Conservation (phyloP, 768 basidiomycete genomes). For the Russula griseocarnosa region DNA sequence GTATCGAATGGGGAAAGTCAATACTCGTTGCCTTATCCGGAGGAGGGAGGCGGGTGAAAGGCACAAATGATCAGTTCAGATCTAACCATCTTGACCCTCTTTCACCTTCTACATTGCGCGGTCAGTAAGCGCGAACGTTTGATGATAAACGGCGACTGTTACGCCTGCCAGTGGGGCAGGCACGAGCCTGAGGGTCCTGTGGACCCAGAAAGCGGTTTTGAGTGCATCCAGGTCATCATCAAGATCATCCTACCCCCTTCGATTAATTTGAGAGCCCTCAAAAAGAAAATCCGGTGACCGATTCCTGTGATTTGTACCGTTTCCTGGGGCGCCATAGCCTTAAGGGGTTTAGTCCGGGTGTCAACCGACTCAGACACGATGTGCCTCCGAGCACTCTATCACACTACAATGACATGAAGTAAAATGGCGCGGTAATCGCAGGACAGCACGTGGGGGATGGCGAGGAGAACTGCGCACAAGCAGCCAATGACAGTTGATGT, state of each 20-base stretch:
- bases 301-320: not conserved
- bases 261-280: not conserved
- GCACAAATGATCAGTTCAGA: not conserved
- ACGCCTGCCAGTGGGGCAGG: not conserved
- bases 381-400: conserved; percentile 3
- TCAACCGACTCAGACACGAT: not conserved
- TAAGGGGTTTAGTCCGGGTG: not conserved
- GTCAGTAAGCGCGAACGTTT: not conserved
- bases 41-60: not conserved
- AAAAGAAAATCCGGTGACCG: not conserved
- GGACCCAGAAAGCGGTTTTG: not conserved
- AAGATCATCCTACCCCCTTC: too few species aligned
- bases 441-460: not conserved
- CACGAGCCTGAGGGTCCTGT: not conserved
- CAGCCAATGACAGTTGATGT: too few species aligned
- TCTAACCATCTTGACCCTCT: not conserved
- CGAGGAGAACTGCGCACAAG: not conserved
- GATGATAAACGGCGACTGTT: not conserved
- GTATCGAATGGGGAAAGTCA: not conserved
- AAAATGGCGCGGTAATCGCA: not conserved
- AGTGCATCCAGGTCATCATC: too few species aligned
- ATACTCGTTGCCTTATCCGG: not conserved
- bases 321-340: not conserved
- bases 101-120: not conserved
- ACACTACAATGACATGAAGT: not conserved